phyloP scores from a whole-genome alignment of 176 grass and related monocot species.

The Carex pumila region DNA sequence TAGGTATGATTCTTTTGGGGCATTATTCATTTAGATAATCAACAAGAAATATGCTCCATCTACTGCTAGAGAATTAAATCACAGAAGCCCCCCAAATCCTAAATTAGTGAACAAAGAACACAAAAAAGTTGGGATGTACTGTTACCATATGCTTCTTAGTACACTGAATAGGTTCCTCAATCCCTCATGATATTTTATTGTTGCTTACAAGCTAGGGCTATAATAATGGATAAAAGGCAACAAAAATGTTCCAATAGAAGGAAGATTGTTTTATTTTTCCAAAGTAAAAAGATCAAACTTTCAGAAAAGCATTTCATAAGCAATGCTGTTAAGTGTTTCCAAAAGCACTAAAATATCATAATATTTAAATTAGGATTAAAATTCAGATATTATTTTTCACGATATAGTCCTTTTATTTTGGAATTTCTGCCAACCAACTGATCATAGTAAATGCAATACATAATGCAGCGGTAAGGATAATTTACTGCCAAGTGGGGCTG shows the following conservation, averaged over 20 bases:
- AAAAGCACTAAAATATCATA: background rate
- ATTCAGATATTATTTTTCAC: background rate
- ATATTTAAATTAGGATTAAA: background rate
- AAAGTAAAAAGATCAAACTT: background rate
- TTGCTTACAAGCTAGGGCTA: background rate
- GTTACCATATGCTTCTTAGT: background rate
- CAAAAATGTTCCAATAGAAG: background rate
- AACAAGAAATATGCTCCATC: background rate
- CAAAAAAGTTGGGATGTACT: background rate
- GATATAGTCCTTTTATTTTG: background rate
- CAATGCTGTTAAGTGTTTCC: background rate
- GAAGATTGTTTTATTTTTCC: background rate
- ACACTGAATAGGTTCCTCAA: background rate
- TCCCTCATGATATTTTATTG: background rate
- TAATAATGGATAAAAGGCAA: background rate
- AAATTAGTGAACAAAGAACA: background rate
- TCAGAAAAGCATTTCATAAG: background rate
- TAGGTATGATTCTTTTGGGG: slow-evolving; percentile 38
- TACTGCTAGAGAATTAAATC: background rate
- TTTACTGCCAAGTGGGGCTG: slow-evolving; percentile 75
- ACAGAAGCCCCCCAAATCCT: background rate
- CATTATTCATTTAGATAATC: background rate
- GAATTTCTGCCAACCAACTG: background rate
- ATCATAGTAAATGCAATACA: background rate
- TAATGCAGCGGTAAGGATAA: slow-evolving; percentile 80